These are phyloP conservation scores for Talaromyces sp. DNA, from an alignment of 2,329 filamentous ascomycete genomes.

Conservation along the genomic window DNA sequence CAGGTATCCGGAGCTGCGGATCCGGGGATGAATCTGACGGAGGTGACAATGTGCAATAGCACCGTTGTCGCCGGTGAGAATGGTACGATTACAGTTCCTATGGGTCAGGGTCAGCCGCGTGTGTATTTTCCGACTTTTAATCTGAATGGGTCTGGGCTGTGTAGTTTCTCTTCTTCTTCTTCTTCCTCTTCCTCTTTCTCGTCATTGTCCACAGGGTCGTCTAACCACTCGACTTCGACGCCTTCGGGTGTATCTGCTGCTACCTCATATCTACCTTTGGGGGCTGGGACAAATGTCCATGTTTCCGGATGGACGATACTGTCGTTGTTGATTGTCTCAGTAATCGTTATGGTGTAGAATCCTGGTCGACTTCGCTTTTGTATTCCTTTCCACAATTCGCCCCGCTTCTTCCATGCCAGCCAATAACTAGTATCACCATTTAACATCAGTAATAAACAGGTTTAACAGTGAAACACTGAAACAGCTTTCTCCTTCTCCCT, in stretches of 20 bases:
- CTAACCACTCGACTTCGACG: neutral
- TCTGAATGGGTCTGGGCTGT: slow-evolving; percentile 22
- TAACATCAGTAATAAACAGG: neutral
- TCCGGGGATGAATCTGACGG: slow-evolving; percentile 29
- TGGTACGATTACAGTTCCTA: slow-evolving; percentile 19
- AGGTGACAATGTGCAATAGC: slow-evolving; percentile 33
- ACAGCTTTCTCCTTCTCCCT: neutral
- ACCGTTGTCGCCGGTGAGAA: slow-evolving; percentile 16
- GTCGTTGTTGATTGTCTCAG: neutral
- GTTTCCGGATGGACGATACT: neutral
- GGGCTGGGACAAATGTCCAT: neutral
- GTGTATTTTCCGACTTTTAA: slow-evolving; percentile 22
- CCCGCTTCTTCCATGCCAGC: neutral
- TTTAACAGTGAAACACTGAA: too few species aligned
- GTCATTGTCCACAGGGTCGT: neutral
- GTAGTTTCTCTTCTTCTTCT: slow-evolving; percentile 4
- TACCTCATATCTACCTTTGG: neutral
- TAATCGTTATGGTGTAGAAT: neutral
- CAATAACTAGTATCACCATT: neutral
- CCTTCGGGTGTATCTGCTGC: neutral
- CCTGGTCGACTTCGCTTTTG: neutral
- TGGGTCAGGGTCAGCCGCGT: slow-evolving; percentile 21
- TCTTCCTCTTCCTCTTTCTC: too few species aligned
- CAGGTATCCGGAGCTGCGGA: slow-evolving; percentile 44
- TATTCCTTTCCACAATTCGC: neutral